These are phyloP conservation scores for Mucor saturninus DNA, from an alignment of 371 early-diverging fungal genomes.

Conservation along the genomic window DNA sequence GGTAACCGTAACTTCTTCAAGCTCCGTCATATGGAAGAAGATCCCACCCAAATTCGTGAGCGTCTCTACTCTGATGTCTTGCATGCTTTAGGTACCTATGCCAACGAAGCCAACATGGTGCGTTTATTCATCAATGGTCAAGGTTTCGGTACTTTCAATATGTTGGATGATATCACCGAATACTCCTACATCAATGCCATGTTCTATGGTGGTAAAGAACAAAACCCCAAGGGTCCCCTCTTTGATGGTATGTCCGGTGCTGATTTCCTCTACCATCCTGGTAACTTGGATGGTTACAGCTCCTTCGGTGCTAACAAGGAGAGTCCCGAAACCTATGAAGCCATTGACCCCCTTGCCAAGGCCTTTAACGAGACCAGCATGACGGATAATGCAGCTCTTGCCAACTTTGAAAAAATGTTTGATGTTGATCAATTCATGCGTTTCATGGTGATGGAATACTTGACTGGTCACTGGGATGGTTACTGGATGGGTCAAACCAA, in stretches of 20 bases:
- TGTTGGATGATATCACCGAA: slow-evolving; percentile 55
- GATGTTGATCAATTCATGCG: slow-evolving; percentile 55
- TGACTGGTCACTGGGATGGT: slow-evolving; percentile 61
- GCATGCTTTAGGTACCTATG: slow-evolving; percentile 54
- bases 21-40: slow-evolving; percentile 62
- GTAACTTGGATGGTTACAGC: slow-evolving; percentile 32
- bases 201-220: slow-evolving; percentile 51
- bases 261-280: slow-evolving; percentile 44
- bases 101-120: slow-evolving; percentile 57
- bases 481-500: slow-evolving; percentile 65
- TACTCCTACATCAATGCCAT: slow-evolving; percentile 54
- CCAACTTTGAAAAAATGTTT: slow-evolving; percentile 40
- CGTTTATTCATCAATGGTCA: slow-evolving; percentile 58
- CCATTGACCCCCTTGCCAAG: slow-evolving; percentile 47
- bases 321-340: slow-evolving; percentile 43
- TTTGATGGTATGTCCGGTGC: slow-evolving; percentile 63
- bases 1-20: slow-evolving; percentile 59
- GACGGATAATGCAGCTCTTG: slow-evolving; percentile 45
- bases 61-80: slow-evolving; percentile 58
- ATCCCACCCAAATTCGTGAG: slow-evolving; percentile 66
- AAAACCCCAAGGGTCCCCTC: slow-evolving; percentile 50
- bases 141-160: slow-evolving; percentile 59
- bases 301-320: slow-evolving; percentile 35
- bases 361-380: slow-evolving; percentile 43
- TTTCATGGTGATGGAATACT: slow-evolving; percentile 67